phyloP scores from a whole-genome alignment of 352 stramenopile genomes.

The Phytophthora fragariae region DNA sequence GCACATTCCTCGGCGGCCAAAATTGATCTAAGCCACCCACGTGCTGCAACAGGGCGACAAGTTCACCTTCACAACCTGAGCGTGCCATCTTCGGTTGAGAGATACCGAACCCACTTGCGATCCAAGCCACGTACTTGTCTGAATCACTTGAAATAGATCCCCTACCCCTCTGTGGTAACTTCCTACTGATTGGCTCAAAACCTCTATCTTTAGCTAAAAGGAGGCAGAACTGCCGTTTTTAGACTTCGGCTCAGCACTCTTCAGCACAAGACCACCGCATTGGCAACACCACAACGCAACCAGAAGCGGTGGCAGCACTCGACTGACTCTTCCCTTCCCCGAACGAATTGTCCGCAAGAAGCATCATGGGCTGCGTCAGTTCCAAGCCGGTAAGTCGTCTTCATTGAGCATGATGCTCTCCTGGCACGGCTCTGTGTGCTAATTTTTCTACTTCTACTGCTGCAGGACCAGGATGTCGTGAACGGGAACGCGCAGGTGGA shows the following conservation, averaged over 20 bases:
- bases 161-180: conserved; percentile 8
- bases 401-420: neutral
- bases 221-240: conserved; percentile 29
- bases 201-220: conserved; percentile 38
- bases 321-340: conserved; percentile 25
- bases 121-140: conserved; percentile 13
- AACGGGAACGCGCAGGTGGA: conserved; percentile 48
- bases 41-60: conserved; percentile 60
- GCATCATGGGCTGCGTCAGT: conserved; percentile 74
- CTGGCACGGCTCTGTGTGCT: neutral
- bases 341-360: conserved; percentile 15
- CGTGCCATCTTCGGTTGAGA: conserved; percentile 12
- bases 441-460: neutral
- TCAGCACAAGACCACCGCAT: neutral
- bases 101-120: conserved; percentile 6
- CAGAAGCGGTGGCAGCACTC: conserved; percentile 35
- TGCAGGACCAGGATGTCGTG: conserved; percentile 56
- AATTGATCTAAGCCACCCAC: conserved; percentile 29
- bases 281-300: conserved; percentile 45
- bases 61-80: conserved; percentile 81
- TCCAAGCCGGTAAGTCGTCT: conserved; percentile 66
- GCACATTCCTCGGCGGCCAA: neutral
- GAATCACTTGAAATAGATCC: conserved; percentile 37
- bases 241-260: conserved; percentile 9
- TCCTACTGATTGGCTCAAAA: conserved; percentile 26